Evolutionary conservation across 768 basidiomycete genomes (phyloP).

Genomic region (Hysterangium stoloniferum): DNA sequence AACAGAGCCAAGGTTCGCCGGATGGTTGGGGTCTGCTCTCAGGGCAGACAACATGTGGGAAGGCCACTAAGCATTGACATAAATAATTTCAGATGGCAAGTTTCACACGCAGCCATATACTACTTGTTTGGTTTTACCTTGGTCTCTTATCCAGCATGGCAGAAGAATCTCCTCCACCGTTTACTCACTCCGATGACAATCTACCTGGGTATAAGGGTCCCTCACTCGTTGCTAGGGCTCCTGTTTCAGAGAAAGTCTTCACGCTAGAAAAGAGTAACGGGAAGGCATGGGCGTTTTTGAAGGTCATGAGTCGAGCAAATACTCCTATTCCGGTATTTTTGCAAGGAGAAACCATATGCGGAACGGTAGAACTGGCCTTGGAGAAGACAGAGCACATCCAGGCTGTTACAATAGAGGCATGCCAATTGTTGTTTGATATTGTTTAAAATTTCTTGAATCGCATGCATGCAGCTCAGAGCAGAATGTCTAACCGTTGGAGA

Average conservation of each 20-base stretch:
- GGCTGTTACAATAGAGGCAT: constrained; percentile 38
- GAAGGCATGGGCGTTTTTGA: constrained; percentile 40
- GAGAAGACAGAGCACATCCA: constrained; percentile 43
- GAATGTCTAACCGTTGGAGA: constrained; percentile 49
- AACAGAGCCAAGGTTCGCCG: too few relatives aligned
- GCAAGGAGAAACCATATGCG: constrained; percentile 41
- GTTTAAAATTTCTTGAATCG: neutral
- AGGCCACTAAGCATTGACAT: too few relatives aligned
- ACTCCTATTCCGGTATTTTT: constrained; percentile 38
- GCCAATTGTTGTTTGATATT: constrained; percentile 16
- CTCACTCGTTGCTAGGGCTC: neutral
- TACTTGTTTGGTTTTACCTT: too few relatives aligned
- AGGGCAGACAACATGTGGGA: too few relatives aligned
- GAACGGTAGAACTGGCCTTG: constrained; percentile 43
- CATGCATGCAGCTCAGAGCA: constrained; percentile 33
- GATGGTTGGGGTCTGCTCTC: too few relatives aligned
- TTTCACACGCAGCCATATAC: too few relatives aligned
- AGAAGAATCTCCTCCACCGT: neutral
- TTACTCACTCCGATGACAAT: neutral
- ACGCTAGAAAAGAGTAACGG: constrained; percentile 37
- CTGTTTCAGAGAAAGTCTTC: constrained; percentile 28
- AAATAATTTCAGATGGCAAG: too few relatives aligned
- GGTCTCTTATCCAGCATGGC: neutral
- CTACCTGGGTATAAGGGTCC: neutral
- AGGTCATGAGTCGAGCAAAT: constrained; percentile 36